phyloP scores from a whole-genome alignment of 139 green algal species.

The Tetradesmus lagerheimii region DNA sequence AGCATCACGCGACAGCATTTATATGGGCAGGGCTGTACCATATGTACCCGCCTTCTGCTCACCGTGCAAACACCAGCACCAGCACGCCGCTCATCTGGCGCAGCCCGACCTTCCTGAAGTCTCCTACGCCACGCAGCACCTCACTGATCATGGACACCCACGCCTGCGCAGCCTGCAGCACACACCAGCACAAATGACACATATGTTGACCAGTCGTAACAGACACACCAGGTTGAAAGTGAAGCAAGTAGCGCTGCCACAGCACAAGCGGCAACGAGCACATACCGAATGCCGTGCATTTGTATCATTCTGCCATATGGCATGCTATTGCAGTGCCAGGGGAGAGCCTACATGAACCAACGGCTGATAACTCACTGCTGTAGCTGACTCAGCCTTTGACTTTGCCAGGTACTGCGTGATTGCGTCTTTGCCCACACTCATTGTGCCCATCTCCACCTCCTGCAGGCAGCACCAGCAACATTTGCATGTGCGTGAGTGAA shows the following conservation, averaged over 20 bases:
- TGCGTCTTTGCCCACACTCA: slow-evolving; percentile 72
- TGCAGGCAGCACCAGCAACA: slow-evolving; percentile 33
- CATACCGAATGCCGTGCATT: neutral
- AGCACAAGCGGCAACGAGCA: neutral
- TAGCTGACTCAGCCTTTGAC: slow-evolving; percentile 48
- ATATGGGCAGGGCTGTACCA: too few species aligned
- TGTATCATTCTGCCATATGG: neutral
- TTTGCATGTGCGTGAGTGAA: too few species aligned
- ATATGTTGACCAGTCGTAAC: neutral
- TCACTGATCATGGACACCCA: slow-evolving; percentile 60
- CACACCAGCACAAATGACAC: slow-evolving; percentile 49
- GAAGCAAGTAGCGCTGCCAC: neutral
- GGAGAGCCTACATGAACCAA: neutral
- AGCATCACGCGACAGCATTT: neutral
- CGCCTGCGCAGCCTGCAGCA: slow-evolving; percentile 23
- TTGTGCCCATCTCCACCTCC: slow-evolving; percentile 92
- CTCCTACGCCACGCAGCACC: slow-evolving; percentile 47
- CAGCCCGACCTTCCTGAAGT: slow-evolving; percentile 75
- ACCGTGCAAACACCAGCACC: slow-evolving; percentile 77
- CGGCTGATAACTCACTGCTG: neutral
- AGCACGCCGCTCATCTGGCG: slow-evolving; percentile 92
- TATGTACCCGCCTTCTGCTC: neutral
- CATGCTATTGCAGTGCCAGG: neutral
- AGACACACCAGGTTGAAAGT: neutral
- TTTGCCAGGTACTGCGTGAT: slow-evolving; percentile 64